Conservation (phyloP, 1,284 basidiomycete genomes). For the Schizophyllum amplum region DNA sequence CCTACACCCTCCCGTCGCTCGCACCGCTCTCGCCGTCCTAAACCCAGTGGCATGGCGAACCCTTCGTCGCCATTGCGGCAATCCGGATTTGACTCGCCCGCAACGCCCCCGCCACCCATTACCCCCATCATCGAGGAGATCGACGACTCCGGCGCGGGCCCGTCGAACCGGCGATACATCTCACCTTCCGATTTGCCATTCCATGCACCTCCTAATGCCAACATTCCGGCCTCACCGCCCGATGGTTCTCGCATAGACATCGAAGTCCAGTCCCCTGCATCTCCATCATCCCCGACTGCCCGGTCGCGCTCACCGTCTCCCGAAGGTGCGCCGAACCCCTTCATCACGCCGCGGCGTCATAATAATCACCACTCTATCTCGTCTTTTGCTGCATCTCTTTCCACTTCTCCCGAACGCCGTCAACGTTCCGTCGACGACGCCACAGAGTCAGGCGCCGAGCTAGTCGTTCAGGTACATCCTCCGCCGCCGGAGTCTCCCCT, state of each 20-base stretch:
- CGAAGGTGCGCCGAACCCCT: conserved; percentile 73
- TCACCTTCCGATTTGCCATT: conserved; percentile 60
- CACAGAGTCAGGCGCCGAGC: conserved; percentile 48
- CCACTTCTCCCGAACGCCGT: conserved; percentile 17
- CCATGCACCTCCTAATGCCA: conserved; percentile 42
- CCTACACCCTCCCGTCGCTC: conserved; percentile 42
- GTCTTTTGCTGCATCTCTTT: conserved; percentile 47
- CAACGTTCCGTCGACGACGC: background rate
- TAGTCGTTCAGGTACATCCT: conserved; percentile 54
- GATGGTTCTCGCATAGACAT: conserved; percentile 11
- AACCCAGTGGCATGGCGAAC: conserved; percentile 32
- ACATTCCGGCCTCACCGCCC: conserved; percentile 40
- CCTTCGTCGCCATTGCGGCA: conserved; percentile 55
- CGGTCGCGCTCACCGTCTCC: conserved; percentile 41
- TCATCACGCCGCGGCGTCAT: conserved; percentile 60
- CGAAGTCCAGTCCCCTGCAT: conserved; percentile 22
- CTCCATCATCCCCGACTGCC: conserved; percentile 37
- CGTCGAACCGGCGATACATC: conserved; percentile 48
- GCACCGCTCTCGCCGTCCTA: conserved; percentile 51
- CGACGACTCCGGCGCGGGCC: conserved; percentile 30
- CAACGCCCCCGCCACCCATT: conserved; percentile 68
- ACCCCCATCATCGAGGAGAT: conserved; percentile 66
- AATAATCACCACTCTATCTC: conserved; percentile 40
- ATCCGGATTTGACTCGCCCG: conserved; percentile 34
- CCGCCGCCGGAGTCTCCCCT: conserved; percentile 69